Conservation (phyloP, 345 rosid species). For the Acer negundo region DNA sequence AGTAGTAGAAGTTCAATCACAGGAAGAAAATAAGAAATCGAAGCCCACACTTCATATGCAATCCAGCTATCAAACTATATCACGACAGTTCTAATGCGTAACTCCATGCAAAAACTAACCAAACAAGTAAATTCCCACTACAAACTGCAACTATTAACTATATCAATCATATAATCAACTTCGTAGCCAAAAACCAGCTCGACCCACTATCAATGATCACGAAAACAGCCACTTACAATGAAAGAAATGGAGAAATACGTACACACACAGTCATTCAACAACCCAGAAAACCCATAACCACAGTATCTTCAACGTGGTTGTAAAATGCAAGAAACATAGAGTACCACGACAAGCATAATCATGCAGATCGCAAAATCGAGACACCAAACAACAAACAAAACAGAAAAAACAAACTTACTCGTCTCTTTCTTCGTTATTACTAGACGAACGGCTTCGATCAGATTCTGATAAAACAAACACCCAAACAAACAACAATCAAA, state of each 20-base stretch:
- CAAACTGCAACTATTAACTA: background rate
- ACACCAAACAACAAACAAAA: background rate
- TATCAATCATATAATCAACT: conserved; percentile 1
- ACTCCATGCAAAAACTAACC: conserved; percentile 7
- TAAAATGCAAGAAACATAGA: conserved; percentile 12
- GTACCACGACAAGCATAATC: background rate
- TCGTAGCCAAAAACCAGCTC: background rate
- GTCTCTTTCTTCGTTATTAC: conserved; percentile 33
- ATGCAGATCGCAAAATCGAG: conserved; percentile 18
- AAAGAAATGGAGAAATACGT: background rate
- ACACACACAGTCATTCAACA: background rate
- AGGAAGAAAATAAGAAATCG: background rate
- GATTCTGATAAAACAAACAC: conserved; percentile 35
- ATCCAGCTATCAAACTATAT: conserved; percentile 4
- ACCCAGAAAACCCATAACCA: background rate
- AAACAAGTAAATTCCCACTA: background rate
- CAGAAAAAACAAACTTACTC: conserved; percentile 29
- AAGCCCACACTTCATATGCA: conserved; percentile 6
- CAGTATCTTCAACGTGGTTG: conserved; percentile 5
- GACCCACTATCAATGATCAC: background rate
- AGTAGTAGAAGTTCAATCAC: background rate
- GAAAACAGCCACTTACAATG: conserved; percentile 11
- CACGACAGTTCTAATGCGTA: background rate
- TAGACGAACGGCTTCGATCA: conserved; percentile 46
- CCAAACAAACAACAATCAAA: conserved; percentile 1